phyloP scores from a whole-genome alignment of 2,329 filamentous ascomycete species.

The Lecanicillium sp. region DNA sequence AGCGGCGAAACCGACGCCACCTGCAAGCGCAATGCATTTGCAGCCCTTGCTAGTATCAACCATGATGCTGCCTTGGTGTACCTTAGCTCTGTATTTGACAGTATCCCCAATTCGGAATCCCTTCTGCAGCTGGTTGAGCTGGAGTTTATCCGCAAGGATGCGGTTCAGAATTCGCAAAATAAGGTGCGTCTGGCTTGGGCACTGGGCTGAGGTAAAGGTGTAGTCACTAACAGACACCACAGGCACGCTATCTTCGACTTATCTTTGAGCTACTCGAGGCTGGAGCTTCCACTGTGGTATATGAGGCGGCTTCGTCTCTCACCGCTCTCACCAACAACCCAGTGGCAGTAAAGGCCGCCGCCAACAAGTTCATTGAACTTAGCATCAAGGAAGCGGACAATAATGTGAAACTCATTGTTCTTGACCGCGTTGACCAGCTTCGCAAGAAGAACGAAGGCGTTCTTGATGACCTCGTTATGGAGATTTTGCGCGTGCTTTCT shows the following conservation, averaged over 20 bases:
- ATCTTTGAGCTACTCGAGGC: slow-evolving; percentile 97
- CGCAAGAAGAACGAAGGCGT: slow-evolving; percentile 84
- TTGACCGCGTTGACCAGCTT: slow-evolving; percentile 86
- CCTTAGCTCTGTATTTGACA: slow-evolving; percentile 82
- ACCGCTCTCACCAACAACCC: slow-evolving; percentile 93
- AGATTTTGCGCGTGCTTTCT: slow-evolving; percentile 87
- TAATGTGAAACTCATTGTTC: slow-evolving; percentile 97
- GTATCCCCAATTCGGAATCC: slow-evolving; percentile 90
- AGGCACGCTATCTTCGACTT: slow-evolving; percentile 83
- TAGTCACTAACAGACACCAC: slow-evolving; percentile 8
- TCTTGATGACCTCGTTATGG: slow-evolving; percentile 91
- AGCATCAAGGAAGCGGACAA: slow-evolving; percentile 98
- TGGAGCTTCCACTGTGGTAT: slow-evolving; percentile 87
- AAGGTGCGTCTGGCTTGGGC: no score
- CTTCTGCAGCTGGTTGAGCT: slow-evolving; percentile 87
- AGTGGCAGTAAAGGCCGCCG: slow-evolving; percentile 94
- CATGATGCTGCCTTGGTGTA: slow-evolving; percentile 89
- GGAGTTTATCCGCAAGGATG: slow-evolving; percentile 96
- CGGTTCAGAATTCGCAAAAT: slow-evolving; percentile 87
- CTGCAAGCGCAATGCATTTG: slow-evolving; percentile 97
- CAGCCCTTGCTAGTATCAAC: slow-evolving; percentile 81
- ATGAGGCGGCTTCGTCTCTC: slow-evolving; percentile 92
- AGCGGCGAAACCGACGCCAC: slow-evolving; percentile 87
- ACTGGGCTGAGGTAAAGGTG: no score
- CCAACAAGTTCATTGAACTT: slow-evolving; percentile 91